A percentile compares a stretch with the other conserved stretches of the same genome.
Conservation (phyloP, 768 basidiomycete genomes). For the Sporobolomyces pararoseus region DNA sequence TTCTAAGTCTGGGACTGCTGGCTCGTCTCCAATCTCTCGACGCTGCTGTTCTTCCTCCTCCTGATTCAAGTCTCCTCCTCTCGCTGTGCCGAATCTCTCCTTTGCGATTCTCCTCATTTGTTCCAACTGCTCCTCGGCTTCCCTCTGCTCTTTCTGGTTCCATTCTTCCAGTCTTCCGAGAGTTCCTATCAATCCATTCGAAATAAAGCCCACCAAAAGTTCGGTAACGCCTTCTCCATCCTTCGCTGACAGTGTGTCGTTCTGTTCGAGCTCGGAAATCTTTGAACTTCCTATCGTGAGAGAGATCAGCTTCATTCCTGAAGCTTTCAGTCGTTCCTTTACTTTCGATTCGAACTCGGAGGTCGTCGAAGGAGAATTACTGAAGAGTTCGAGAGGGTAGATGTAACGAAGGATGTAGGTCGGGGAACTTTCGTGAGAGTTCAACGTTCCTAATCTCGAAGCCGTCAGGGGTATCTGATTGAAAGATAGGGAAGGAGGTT, state of each 20-base stretch:
- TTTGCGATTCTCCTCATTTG: not conserved
- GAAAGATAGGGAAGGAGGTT: not conserved
- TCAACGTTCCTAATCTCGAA: not conserved
- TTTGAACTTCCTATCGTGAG: not conserved
- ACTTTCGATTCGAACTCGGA: not conserved
- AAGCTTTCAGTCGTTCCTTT: not conserved
- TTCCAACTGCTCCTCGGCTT: not conserved
- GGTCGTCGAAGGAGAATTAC: not conserved
- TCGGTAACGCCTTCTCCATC: not conserved
- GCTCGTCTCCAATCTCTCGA: not conserved
- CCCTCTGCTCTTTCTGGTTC: not conserved
- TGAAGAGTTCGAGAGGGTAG: slow-evolving; percentile 1
- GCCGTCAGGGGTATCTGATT: not conserved
- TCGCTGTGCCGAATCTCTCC: not conserved
- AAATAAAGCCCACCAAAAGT: not conserved
- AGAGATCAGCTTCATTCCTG: not conserved
- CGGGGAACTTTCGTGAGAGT: not conserved
- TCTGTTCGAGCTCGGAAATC: not conserved
- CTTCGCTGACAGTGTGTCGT: not conserved
- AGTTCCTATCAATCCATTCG: not conserved
- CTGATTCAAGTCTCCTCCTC: no score
- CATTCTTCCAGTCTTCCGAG: not conserved
- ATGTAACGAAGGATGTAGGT: not conserved
- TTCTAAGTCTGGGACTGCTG: no score
- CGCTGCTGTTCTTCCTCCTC: no score